Evolutionary conservation across 225 moss, liverwort and hornwort species (phyloP), one percentile per base, ranked within the genome.

Genomic region (Marchantia polymorpha): DNA sequence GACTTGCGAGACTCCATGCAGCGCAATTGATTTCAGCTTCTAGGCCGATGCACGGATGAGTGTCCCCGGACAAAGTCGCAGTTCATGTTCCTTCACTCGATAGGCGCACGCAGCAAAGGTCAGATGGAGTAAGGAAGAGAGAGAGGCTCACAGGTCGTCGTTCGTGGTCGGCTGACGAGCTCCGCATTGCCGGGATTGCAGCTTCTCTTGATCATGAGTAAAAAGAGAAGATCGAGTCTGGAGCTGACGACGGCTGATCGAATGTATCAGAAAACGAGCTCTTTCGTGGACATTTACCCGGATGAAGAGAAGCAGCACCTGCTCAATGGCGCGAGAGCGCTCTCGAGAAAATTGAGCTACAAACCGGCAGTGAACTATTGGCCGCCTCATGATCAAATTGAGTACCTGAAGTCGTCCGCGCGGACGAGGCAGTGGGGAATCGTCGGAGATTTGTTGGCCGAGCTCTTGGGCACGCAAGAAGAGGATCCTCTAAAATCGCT

Each of bases 361-460:
- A 52, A 64, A 0, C 47, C 65, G 25, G 77, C 64, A 29, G 49
- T 50, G 3, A 26, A 8, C 17, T 47, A 10, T 16, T 69, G 25
- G 78, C 30, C 26, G 22, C 78, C 25, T 10, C 27, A 55, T 2
- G 30, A 69, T 4, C 78, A 69, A 79, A 20, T 69, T 23, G 69
- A 69, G 25, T 69, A 69, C 22, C 54, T 79, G 53, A 59, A 29
- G 15, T 39, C 15, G 23, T 23, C 12, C 9, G 53, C 50, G 30
- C 10, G 29, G 8, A 23, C 7, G 13, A 19, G 68, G 25, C 53
- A 55, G 13, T 79, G 78, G 78, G 29, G 12, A 12, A 48, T 54
- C 10, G 78, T 79, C 31, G 78, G 68, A 9, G 78, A 79, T n/a
- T 52, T 79, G 29, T 25, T 79, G 16, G 26, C 69, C 19, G 66